Percentiles rank a stretch among this genome's conserved stretches.
These are phyloP conservation scores for Kluyveromyces marxianus DNA, from an alignment of 1,139 yeast genomes.

Conservation along the genomic window DNA sequence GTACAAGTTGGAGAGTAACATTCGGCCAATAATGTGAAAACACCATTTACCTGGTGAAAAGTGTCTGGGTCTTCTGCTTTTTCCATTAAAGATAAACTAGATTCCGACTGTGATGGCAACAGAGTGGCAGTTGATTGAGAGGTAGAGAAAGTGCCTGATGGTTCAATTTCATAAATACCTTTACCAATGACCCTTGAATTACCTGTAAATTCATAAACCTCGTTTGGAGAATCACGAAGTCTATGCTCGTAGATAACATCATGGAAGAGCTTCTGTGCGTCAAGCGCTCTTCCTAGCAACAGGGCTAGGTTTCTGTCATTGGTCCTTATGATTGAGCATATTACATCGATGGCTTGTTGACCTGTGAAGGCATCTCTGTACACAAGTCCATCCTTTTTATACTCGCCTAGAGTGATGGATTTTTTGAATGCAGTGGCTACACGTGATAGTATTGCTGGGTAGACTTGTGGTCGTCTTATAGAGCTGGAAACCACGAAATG, in stretches of 20 bases:
- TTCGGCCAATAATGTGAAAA: conserved; percentile 83
- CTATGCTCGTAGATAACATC: conserved; percentile 95
- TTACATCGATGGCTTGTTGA: conserved; percentile 83
- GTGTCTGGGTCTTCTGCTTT: conserved; percentile 15
- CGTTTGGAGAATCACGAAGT: conserved; percentile 77
- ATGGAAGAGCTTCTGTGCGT: conserved; percentile 89
- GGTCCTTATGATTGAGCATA: conserved; percentile 77
- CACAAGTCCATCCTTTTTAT: conserved; percentile 88
- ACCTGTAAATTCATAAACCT: conserved; percentile 82
- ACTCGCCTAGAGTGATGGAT: conserved; percentile 62
- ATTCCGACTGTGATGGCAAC: conserved; percentile 21
- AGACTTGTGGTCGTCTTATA: conserved; percentile 35
- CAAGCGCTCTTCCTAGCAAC: conserved; percentile 82
- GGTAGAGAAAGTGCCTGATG: conserved; percentile 11
- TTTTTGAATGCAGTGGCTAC: conserved; percentile 79
- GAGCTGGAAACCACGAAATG: conserved; percentile 22
- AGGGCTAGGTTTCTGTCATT: conserved; percentile 88
- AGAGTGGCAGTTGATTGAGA: conserved; percentile 10
- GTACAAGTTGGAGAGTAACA: conserved; percentile 97
- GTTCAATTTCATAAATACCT: conserved; percentile 9
- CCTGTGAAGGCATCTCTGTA: conserved; percentile 95
- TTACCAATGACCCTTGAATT: conserved; percentile 29
- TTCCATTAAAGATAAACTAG: conserved; percentile 12
- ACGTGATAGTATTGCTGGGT: conserved; percentile 81
- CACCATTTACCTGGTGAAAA: conserved; percentile 61